Percentiles rank a stretch among this genome's conserved stretches.
These are phyloP conservation scores for Daedaleopsis sinensis DNA, from an alignment of 768 basidiomycete species.

Conservation along the genomic window DNA sequence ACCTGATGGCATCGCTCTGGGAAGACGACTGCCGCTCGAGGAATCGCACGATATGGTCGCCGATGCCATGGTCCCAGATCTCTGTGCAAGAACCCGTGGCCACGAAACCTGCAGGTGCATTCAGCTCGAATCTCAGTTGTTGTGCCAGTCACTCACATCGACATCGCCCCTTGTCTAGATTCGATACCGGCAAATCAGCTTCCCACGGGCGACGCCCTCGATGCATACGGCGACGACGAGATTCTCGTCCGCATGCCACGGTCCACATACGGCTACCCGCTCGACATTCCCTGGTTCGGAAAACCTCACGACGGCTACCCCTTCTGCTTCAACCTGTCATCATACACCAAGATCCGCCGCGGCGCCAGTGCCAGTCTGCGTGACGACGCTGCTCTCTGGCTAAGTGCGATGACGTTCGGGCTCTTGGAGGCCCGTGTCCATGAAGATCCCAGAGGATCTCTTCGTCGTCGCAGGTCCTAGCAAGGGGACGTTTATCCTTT, in stretches of 20 bases:
- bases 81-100: background rate
- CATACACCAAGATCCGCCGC: conserved; percentile 2
- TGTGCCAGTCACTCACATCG: background rate
- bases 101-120: background rate
- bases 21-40: background rate
- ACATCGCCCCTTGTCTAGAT: background rate
- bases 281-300: conserved; percentile 3
- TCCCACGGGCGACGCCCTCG: background rate
- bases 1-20: background rate
- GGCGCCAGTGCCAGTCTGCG: background rate
- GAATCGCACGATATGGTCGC: background rate
- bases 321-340: background rate
- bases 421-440: conserved; percentile 3
- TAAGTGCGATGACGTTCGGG: conserved; percentile 12
- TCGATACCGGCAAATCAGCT: background rate
- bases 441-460: background rate
- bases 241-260: background rate
- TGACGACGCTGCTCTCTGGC: conserved; percentile 11
- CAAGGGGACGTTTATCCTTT: background rate
- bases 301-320: conserved; percentile 1
- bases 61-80: background rate
- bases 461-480: background rate
- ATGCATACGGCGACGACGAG: background rate
- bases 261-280: background rate
- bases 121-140: background rate